Conservation (phyloP, 2,329 filamentous ascomycete species). For the Paramyrothecium sp. region DNA sequence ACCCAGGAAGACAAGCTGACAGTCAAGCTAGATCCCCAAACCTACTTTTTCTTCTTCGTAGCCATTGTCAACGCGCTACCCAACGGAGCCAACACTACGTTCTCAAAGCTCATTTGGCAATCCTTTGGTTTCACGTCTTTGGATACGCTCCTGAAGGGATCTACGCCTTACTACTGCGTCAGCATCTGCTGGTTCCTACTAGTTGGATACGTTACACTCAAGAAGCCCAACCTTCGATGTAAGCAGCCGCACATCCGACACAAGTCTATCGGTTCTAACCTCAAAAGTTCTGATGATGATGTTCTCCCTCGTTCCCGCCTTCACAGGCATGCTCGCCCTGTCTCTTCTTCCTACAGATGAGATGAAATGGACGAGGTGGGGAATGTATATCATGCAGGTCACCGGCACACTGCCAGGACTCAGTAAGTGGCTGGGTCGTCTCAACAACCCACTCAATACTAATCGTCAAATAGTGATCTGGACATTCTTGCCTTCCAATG, state of each 20-base stretch:
- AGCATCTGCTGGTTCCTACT: slow-evolving; percentile 25
- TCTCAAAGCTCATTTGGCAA: slow-evolving; percentile 26
- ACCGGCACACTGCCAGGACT: slow-evolving; percentile 22
- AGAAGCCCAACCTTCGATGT: slow-evolving; percentile 25
- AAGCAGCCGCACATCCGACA: slow-evolving; percentile 4
- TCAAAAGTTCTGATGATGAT: slow-evolving; percentile 22
- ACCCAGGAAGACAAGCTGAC: slow-evolving; percentile 10
- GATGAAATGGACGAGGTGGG: slow-evolving; percentile 28
- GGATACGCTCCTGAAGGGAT: slow-evolving; percentile 28
- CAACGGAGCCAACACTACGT: slow-evolving; percentile 29
- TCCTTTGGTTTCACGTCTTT: slow-evolving; percentile 29
- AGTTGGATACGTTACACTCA: slow-evolving; percentile 17
- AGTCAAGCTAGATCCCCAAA: slow-evolving; percentile 23
- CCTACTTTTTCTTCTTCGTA: slow-evolving; percentile 32
- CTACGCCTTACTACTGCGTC: slow-evolving; percentile 23
- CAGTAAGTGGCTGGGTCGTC: slow-evolving; percentile 8
- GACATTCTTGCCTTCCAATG: slow-evolving; percentile 33
- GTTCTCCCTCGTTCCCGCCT: slow-evolving; percentile 25
- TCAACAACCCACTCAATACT: neutral
- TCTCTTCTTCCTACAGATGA: slow-evolving; percentile 22
- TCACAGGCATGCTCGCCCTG: slow-evolving; percentile 27
- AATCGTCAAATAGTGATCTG: slow-evolving; percentile 20
- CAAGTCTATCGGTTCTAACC: neutral
- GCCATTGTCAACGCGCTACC: slow-evolving; percentile 29
- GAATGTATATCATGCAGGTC: slow-evolving; percentile 27